Evolutionary conservation across 2,329 filamentous ascomycete genomes (phyloP), one percentile per base, ranked within the genome.

Genomic region (Cytospora chrysosperma): DNA sequence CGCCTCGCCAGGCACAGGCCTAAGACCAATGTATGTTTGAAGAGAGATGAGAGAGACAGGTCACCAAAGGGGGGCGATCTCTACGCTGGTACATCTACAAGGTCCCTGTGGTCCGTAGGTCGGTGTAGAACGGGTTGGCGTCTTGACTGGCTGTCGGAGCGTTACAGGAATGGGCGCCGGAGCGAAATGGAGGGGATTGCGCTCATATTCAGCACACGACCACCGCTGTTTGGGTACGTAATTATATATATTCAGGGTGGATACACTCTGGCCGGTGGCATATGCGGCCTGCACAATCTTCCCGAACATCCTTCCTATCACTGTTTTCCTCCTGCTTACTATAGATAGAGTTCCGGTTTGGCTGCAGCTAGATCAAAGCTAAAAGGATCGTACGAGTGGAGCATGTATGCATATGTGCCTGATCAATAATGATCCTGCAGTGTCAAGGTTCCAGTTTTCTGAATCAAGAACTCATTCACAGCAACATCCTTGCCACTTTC

Each of bases 401-500:
- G 10, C n/a, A n/a, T n/a, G n/a, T n/a, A n/a, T 8, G n/a, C 24
- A 24, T n/a, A 47, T 21, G 3, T 5, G 5, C 4, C 7, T 49
- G 40, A 15, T 63, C 53, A 65, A 21, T 61, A 61, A 15, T 65
- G 64, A 27, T 61, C 57, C 19, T 62, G n/a, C 24, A 67, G 40
- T 6, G 59, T 64, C 59, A 65, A 7, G 1, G 65, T 55, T 1
- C 62, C 65, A 1, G 65, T 65, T 55, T 73, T 69, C 9, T 62
- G 40, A 3, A 67, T 65, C 40, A 67, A 54, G 34, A 67, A 69
- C 59, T 68, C 68, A 2, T 68, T 55, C 40, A 68, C 59, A 1
- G 63, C 68, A 19, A 67, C 64, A 12, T 66, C 61, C 47, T 67
- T 67, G 32, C 68, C 66, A 24, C 67, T 64, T 51, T 70, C 68